These are phyloP conservation scores for Ceratocystis ficicola DNA, from an alignment of 2,329 filamentous ascomycete genomes.

Conservation along the genomic window DNA sequence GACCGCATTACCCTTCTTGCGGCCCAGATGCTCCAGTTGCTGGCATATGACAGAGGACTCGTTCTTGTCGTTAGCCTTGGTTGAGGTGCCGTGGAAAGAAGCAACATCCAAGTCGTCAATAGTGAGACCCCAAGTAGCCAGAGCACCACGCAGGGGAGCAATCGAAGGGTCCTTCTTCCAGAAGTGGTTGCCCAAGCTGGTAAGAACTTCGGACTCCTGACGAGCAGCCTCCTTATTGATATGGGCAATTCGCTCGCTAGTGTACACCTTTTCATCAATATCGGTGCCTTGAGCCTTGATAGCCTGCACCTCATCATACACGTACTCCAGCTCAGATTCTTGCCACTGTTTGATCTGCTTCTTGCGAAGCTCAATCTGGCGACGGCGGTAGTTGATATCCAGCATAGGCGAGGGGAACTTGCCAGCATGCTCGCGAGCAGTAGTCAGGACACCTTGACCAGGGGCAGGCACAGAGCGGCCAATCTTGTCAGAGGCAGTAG, in stretches of 20 bases:
- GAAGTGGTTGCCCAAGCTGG: slow-evolving; percentile 94
- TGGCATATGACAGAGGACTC: slow-evolving; percentile 96
- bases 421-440: slow-evolving; percentile 76
- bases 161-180: slow-evolving; percentile 94
- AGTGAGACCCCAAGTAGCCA: slow-evolving; percentile 95
- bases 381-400: slow-evolving; percentile 92
- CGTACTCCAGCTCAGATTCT: slow-evolving; percentile 82
- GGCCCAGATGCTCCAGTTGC: slow-evolving; percentile 87
- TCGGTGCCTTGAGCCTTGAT: slow-evolving; percentile 66
- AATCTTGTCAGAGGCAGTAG: slow-evolving; percentile 97
- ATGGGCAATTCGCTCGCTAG: slow-evolving; percentile 70
- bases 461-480: slow-evolving; percentile 93
- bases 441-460: slow-evolving; percentile 91
- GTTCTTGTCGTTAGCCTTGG: slow-evolving; percentile 98
- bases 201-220: slow-evolving; percentile 85
- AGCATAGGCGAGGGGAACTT: slow-evolving; percentile 92
- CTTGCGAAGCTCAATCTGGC: slow-evolving; percentile 87
- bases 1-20: slow-evolving; percentile 90
- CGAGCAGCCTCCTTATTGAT: slow-evolving; percentile 75
- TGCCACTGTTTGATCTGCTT: slow-evolving; percentile 95
- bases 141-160: slow-evolving; percentile 84
- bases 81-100: slow-evolving; percentile 98
- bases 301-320: slow-evolving; percentile 82
- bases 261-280: slow-evolving; percentile 74
- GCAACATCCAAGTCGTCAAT: slow-evolving; percentile 91